Base-by-base conservation (phyloP, 108 stramenopile genomes). In the Skeletonema menzelii region DNA sequence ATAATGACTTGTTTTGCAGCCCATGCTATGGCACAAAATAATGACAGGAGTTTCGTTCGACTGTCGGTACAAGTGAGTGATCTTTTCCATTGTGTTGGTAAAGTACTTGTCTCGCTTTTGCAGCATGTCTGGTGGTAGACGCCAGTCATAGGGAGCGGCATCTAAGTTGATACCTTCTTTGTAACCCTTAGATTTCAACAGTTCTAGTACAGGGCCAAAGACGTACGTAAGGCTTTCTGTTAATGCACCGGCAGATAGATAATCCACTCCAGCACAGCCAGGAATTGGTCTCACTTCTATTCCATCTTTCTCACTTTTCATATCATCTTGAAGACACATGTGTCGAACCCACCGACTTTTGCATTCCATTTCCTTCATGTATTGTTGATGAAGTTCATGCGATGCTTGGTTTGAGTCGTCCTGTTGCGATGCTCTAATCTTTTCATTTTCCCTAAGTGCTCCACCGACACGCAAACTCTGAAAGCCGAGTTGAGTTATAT, bases 21-120 rank as follows among this genome's bases (percentile, higher is more conserved):
- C 83, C 79, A 84, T 68, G 4, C 46, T 55, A 56, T 84, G 83
- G 24, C 83, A 79, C 34, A 80, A 60, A 27, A 84, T 55, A 8
- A 80, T 64, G 4, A 83, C 77, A 24, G 82, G 82, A 7, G 69
- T 59, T 22, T 78, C 42, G n/a, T 75, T 37, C 0, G 67, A 69
- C 47, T 34, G 26, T 68, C 66, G 26, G 35, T 80, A 80, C 53
- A 80, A 57, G 17, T 32, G 73, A 24, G 75, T 69, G 20, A 80
- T 57, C 22, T 6, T 59, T 38, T 58, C 22, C 31, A 80, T 70
- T 27, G 74, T 75, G 19, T 80, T 24, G 19, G 79, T 66, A 30
- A 80, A 80, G 53, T 80, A 80, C 26, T 64, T 63, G 67, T 80
- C 79, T 26, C 79, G 67, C 11, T 35, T n/a, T 69, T 80, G 66